Evolutionary conservation across 2,329 filamentous ascomycete species (phyloP), one percentile per base, ranked within the genome.

Genomic region (Sordariomycetes sp.): DNA sequence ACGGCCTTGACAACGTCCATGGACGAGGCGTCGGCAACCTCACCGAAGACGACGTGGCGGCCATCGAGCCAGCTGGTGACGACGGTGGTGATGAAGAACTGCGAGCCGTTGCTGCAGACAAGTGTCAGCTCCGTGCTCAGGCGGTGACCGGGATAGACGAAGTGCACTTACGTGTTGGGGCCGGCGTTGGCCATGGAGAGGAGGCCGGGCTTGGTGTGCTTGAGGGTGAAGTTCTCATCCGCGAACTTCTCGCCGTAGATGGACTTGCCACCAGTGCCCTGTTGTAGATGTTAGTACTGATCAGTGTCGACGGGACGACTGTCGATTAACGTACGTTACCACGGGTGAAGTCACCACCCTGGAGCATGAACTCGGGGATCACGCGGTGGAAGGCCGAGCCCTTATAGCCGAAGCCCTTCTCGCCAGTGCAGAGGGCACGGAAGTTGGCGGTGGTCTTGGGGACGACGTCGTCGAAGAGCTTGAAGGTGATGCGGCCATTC

Each of bases 31-130:
- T 79, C 76, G 59, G 75, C 74, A 53, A 91, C 86, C 76, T 88
- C 78, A 69, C 89, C 89, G 74, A 91, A 91, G 69, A 90, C 87
- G 72, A 90, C 87, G 79, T 94, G 89, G 72, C 86, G 86, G 68
- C 82, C 82, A 71, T 94, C 81, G 64, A 94, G 79, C 80, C 95
- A 95, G 58, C 85, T 85, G 60, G 94, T 97, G 60, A 85, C 80
- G 55, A 95, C 90, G 58, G 92, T 97, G 67, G 92, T 97, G 70
- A 97, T 77, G 80, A 97, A 97, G 81, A 97, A 97, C 74, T 97
- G 92, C 55, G 89, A 95, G 67, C 94, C 94, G 76, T 99, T 99
- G 72, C 94, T 96, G 61, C 74, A 65, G 25, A 34, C 54, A 36
- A 61, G 57, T 54, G 25, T 20, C 6, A n/a, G 42, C 39, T 17